Evolutionary conservation across 352 stramenopile genomes (phyloP).

Genomic region (Phytophthora kernoviae): DNA sequence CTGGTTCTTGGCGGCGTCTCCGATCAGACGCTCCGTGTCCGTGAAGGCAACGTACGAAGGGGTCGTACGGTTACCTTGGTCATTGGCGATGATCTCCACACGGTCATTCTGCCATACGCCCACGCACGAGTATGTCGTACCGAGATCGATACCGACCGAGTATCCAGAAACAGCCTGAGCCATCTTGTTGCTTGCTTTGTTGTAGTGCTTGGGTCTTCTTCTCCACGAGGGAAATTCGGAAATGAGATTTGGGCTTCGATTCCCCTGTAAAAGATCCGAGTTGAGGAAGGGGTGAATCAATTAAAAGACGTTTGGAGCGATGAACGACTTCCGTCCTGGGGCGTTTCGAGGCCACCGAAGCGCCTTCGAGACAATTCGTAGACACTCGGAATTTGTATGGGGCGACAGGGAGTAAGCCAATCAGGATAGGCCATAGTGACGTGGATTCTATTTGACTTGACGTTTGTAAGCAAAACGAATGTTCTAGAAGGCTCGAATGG

Average conservation of each 20-base stretch:
- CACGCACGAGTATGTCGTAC: conserved; percentile 95
- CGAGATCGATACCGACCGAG: conserved; percentile 88
- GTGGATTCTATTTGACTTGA: no score
- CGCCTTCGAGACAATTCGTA: not conserved
- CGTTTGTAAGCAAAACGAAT: no score
- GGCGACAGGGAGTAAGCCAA: no score
- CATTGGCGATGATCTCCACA: conserved; percentile 97
- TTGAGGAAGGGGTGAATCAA: conserved; percentile 1
- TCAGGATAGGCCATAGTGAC: no score
- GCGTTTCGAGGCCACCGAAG: not conserved
- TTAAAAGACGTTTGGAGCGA: no score
- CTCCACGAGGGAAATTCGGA: conserved; percentile 30
- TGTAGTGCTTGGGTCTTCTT: conserved; percentile 17
- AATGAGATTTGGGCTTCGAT: conserved; percentile 6
- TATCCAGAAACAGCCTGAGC: conserved; percentile 30
- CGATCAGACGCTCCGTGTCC: conserved; percentile 93
- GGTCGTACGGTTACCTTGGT: conserved; percentile 96
- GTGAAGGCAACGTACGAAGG: conserved; percentile 96
- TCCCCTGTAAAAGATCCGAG: conserved; percentile 13
- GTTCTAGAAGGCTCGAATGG: no score
- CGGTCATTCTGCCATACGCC: conserved; percentile 93
- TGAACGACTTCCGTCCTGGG: conserved; percentile 7
- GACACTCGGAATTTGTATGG: not conserved
- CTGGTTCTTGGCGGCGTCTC: conserved; percentile 93
- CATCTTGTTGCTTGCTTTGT: conserved; percentile 23